Evolutionary conservation across 2,329 filamentous ascomycete genomes (phyloP), one percentile per base, ranked within the genome.

Genomic region (Cercospora sp.): DNA sequence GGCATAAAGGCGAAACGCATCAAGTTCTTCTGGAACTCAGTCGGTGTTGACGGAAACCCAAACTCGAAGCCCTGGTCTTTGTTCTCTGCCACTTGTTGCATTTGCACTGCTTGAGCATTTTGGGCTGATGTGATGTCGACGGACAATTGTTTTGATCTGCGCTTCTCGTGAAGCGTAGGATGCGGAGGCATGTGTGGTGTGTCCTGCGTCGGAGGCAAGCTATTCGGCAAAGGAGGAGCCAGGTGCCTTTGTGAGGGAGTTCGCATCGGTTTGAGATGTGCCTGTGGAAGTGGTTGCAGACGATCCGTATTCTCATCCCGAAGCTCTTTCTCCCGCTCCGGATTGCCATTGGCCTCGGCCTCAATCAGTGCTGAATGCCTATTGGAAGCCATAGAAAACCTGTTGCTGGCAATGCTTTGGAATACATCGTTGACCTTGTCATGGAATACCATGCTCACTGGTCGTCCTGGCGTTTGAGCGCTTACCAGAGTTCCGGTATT

Each of bases 391-490:
- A 77, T 79, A 9, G 81, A 83, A 39, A 80, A 77, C 53, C 83
- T 79, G 72, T 96, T 95, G 63, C 90, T 91, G 3, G 92, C 93
- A 65, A 96, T 92, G 55, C 91, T 92, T 30, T 94, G 91, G 45
- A 97, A 92, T 65, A 94, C 93, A 20, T 91, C 91, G 78, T 96
- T 93, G 66, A 97, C 87, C 78, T 91, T 93, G 79, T 96, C 92
- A 77, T 96, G 91, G 73, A 96, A 89, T 73, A 90, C 82, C 73
- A 90, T 89, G 74, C 90, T 93, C 65, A 94, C 84, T 3, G 90
- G 90, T 57, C 84, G 80, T 16, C 80, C 81, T 2, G 83, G 83
- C 7, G 82, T 83, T 61, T 82, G 80, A 48, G 75, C 90, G 80
- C 63, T 87, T 83, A 83, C 80, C 18, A 83, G 69, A 51, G 77